A percentile compares a stretch with the other conserved stretches of the same genome.
These are phyloP conservation scores for Willaertia magna DNA, from an alignment of 208 protist genomes.

Conservation along the genomic window DNA sequence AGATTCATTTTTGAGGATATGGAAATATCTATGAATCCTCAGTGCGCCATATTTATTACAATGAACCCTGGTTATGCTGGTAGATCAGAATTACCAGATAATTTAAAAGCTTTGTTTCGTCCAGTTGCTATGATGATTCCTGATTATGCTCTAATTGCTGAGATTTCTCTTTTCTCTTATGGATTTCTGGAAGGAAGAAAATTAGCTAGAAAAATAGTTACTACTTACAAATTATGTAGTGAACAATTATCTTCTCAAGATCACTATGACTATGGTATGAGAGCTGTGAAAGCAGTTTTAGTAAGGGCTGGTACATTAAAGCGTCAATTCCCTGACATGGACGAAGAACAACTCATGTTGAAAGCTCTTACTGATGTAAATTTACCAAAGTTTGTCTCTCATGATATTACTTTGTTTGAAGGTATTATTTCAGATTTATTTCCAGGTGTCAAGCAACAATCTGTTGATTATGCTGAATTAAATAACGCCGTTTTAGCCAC, in stretches of 20 bases:
- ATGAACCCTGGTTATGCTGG: constrained; percentile 96
- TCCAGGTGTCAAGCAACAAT: constrained; percentile 61
- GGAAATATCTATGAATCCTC: constrained; percentile 68
- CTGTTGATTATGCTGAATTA: constrained; percentile 69
- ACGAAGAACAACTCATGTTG: constrained; percentile 83
- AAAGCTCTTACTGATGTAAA: constrained; percentile 85
- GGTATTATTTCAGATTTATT: constrained; percentile 89
- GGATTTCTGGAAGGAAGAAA: constrained; percentile 80
- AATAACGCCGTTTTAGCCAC: constrained; percentile 49
- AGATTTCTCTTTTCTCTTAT: constrained; percentile 92
- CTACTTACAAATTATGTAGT: constrained; percentile 84
- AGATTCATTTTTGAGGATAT: constrained; percentile 85
- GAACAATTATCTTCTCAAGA: constrained; percentile 92
- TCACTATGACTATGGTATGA: constrained; percentile 93
- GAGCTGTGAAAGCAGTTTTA: constrained; percentile 86
- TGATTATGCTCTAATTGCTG: constrained; percentile 93
- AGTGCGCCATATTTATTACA: constrained; percentile 88
- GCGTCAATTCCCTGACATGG: constrained; percentile 63
- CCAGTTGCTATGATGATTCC: constrained; percentile 96
- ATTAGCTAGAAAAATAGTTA: constrained; percentile 83
- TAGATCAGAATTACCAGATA: constrained; percentile 90
- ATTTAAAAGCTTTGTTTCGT: constrained; percentile 95
- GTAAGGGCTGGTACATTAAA: constrained; percentile 72
- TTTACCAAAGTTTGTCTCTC: constrained; percentile 80
- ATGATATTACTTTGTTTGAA: constrained; percentile 86